These are phyloP conservation scores for Teratosphaeria nubilosa DNA, from an alignment of 2,329 filamentous ascomycete species.

Conservation along the genomic window DNA sequence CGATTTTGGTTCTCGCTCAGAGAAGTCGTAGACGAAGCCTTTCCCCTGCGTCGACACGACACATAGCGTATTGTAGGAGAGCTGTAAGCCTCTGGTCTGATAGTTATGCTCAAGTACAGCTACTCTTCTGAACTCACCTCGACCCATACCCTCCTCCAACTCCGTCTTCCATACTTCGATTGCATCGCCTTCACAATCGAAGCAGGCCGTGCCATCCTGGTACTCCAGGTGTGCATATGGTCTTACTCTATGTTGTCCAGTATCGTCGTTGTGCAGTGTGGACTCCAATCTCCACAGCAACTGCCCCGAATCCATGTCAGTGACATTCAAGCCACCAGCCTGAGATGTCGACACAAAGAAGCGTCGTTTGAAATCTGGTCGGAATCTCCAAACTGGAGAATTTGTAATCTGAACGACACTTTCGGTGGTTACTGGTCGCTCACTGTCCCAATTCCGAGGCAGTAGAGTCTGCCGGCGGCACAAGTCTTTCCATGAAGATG, in stretches of 20 bases:
- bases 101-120: slow-evolving; percentile 33
- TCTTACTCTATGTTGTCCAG: slow-evolving; percentile 25
- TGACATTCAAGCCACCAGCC: slow-evolving; percentile 36
- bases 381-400: slow-evolving; percentile 37
- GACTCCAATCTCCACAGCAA: slow-evolving; percentile 28
- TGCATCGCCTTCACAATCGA: slow-evolving; percentile 35
- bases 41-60: slow-evolving; percentile 36
- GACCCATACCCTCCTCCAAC: slow-evolving; percentile 20
- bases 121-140: slow-evolving; percentile 32
- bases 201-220: slow-evolving; percentile 36
- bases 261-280: background rate
- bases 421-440: slow-evolving; percentile 27
- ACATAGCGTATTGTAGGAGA: slow-evolving; percentile 35
- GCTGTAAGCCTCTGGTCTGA: slow-evolving; percentile 37
- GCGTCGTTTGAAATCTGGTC: slow-evolving; percentile 37
- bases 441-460: slow-evolving; percentile 28
- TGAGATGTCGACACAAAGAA: slow-evolving; percentile 38
- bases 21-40: slow-evolving; percentile 38
- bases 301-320: slow-evolving; percentile 36
- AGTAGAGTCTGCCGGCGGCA: slow-evolving; percentile 34
- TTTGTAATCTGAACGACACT: slow-evolving; percentile 32
- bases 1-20: slow-evolving; percentile 22
- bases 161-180: slow-evolving; percentile 38
- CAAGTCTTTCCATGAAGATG: slow-evolving; percentile 34
- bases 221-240: slow-evolving; percentile 40